Conservation (phyloP, 108 stramenopile species). For the Mediolabrus comicus region DNA sequence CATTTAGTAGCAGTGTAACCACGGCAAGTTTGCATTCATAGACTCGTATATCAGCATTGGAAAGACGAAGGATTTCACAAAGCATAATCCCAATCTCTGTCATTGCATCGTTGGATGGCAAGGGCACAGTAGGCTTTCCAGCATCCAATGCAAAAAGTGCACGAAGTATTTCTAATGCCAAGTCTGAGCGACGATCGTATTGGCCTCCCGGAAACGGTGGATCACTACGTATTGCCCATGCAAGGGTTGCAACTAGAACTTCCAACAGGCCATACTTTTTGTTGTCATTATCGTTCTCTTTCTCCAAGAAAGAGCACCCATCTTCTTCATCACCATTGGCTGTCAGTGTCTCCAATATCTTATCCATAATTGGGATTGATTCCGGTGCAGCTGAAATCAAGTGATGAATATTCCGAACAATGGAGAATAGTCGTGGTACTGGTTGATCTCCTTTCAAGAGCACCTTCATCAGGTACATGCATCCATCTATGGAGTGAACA, state of each 20-base stretch:
- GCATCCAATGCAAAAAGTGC: conserved; percentile 59
- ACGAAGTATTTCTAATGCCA: conserved; percentile 63
- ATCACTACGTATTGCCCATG: conserved; percentile 35
- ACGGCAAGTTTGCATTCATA: conserved; percentile 60
- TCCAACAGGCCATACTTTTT: conserved; percentile 35
- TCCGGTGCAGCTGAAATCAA: conserved; percentile 49
- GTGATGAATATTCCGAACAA: conserved; percentile 68
- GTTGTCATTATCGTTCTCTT: neutral
- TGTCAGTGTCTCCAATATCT: conserved; percentile 19
- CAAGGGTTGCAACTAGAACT: conserved; percentile 27
- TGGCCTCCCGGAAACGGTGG: conserved; percentile 46
- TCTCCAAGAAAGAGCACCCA: neutral
- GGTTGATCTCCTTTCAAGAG: conserved; percentile 38
- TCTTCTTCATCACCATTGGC: too few relatives aligned
- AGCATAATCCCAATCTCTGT: conserved; percentile 30
- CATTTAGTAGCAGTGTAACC: conserved; percentile 65
- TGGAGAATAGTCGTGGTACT: conserved; percentile 42
- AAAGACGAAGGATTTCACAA: conserved; percentile 23
- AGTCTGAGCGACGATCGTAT: conserved; percentile 58
- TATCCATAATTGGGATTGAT: conserved; percentile 37
- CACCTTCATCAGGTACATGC: conserved; percentile 24
- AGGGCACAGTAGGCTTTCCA: conserved; percentile 31
- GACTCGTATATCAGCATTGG: conserved; percentile 33
- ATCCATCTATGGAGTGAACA: conserved; percentile 46
- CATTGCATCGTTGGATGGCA: conserved; percentile 21